Evolutionary conservation across 441 rosid species (phyloP).

Genomic region (Macaranga tanarius): DNA sequence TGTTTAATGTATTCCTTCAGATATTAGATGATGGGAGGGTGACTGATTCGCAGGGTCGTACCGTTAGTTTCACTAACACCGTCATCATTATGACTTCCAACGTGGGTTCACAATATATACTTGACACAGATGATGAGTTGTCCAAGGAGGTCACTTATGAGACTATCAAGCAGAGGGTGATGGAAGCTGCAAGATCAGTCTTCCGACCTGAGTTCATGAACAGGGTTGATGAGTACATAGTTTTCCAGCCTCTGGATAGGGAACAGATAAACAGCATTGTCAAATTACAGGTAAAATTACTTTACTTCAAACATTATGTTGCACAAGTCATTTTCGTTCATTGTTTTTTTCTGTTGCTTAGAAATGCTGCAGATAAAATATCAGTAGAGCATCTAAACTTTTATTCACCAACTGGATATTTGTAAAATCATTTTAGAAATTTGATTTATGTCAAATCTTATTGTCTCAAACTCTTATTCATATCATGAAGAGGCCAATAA

Average conservation of each 20-base stretch:
- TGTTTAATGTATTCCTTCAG: slow-evolving; percentile 93
- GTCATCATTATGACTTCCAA: slow-evolving; percentile 97
- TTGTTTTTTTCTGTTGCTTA: not conserved
- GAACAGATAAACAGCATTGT: slow-evolving; percentile 82
- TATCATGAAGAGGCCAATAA: no score
- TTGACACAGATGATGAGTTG: slow-evolving; percentile 55
- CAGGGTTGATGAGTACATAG: slow-evolving; percentile 94
- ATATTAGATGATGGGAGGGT: slow-evolving; percentile 96
- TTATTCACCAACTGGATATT: no score
- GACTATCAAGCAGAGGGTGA: slow-evolving; percentile 75
- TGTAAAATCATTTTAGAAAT: no score
- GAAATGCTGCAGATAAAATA: not conserved
- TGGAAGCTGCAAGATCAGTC: slow-evolving; percentile 92
- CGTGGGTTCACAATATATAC: slow-evolving; percentile 91
- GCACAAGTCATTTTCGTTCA: not conserved
- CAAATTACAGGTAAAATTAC: slow-evolving; percentile 68
- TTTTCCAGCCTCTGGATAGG: slow-evolving; percentile 92
- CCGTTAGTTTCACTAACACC: slow-evolving; percentile 89
- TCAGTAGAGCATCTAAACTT: not conserved
- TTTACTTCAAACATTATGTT: not conserved
- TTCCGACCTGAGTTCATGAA: slow-evolving; percentile 99
- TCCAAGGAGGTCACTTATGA: slow-evolving; percentile 68
- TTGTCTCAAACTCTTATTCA: no score
- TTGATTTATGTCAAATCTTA: no score
- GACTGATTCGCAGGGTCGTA: slow-evolving; percentile 95